Base-by-base conservation (phyloP, 176 grass and related monocot species). In the Juncus effusus region DNA sequence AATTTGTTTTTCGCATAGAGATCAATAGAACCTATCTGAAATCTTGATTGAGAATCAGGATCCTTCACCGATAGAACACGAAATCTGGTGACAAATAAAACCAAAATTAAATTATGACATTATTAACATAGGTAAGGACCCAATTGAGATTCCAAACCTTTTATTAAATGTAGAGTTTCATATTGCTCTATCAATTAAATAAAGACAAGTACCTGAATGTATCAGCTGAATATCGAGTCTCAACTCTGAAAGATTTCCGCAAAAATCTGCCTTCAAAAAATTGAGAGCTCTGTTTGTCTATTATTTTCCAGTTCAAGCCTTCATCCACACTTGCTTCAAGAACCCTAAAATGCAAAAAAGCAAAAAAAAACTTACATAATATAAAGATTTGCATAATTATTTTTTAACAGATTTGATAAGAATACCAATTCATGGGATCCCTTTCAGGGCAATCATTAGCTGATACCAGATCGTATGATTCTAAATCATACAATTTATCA, bases 401-500 rank as follows among this genome's bases (percentile, higher is more conserved):
- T 35, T 7, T 58, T 60, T 60, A 60, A 12, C 36, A 52, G 63
- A 13, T 54, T 76, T 12, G 63, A 77, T 64, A 76, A 76, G 14
- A 58, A 44, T 89, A 96, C 88, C 93, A 96, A 66, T 89, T 80
- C 88, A 84, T 89, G 75, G 93, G 93, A 84, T 96, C 88, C 83
- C 85, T 88, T 69, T 79, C 85, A 74, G 88, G 82, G 77, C 64
- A 84, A 82, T 96, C 88, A 76, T 96, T 91, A 70, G 93, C 93
- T 74, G 93, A 96, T 71, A 88, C 63, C n/a, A 96, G 71, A 82
- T 97, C 88, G 78, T 97, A 97, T 2, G 77, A 89, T 42, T 86
- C 82, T 63, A 97, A 74, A 64, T 86, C 78, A 2, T 78, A 84
- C 72, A 74, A 84, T 76, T 86, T 80, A 51, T 53, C 78, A 80